Evolutionary conservation across 495 filamentous ascomycete genomes (phyloP).

Genomic region (Penicillium roqueforti): DNA sequence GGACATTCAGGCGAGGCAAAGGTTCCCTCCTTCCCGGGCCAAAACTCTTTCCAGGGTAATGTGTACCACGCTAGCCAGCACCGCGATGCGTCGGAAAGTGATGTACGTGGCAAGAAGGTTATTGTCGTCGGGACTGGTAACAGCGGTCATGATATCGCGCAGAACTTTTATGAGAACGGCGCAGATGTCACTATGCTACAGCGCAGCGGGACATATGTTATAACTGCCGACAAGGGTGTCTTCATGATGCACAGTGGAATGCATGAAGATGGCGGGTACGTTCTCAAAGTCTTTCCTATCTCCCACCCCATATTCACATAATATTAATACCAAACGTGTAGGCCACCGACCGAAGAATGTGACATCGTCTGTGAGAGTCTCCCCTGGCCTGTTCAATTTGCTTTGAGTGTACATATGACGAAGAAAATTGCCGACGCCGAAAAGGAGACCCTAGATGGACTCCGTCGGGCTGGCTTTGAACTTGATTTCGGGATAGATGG

Average conservation of each 20-base stretch:
- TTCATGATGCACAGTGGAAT: conserved; percentile 53
- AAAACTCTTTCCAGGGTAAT: conserved; percentile 44
- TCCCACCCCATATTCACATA: not conserved
- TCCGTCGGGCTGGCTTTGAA: conserved; percentile 63
- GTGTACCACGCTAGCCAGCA: conserved; percentile 45
- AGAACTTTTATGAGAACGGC: conserved; percentile 76
- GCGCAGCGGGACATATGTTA: conserved; percentile 67
- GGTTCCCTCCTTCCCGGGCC: conserved; percentile 44
- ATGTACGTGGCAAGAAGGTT: conserved; percentile 58
- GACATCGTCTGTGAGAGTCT: conserved; percentile 55
- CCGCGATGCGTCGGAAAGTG: conserved; percentile 31
- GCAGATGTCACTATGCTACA: conserved; percentile 74
- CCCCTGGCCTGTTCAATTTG: conserved; percentile 57
- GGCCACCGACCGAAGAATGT: conserved; percentile 53
- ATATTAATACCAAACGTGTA: conserved; percentile 7
- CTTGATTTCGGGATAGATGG: conserved; percentile 62
- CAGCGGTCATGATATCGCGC: conserved; percentile 79
- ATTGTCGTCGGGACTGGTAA: conserved; percentile 81
- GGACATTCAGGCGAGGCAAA: conserved; percentile 48
- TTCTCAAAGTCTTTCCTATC: not conserved
- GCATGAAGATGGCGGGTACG: conserved; percentile 57
- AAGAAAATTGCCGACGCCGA: conserved; percentile 48
- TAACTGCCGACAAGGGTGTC: conserved; percentile 57
- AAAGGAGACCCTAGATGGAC: conserved; percentile 51
- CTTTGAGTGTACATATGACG: conserved; percentile 49